Base-by-base conservation (phyloP, 129 eudicot species). In the Scalesia atractyloides region DNA sequence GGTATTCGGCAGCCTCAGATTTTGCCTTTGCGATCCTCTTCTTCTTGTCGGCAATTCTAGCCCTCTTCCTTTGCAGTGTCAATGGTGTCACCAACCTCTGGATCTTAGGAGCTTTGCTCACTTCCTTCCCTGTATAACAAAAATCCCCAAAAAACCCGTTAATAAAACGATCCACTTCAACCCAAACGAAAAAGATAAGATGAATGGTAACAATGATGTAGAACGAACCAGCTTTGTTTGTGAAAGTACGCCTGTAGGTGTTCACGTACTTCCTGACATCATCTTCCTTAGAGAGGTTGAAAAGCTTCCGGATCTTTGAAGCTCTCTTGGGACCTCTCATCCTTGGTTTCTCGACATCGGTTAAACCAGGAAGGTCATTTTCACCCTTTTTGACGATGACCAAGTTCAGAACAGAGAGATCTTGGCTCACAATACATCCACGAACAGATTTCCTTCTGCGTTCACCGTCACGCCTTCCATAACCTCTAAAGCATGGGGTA, bases 311-410 rank as follows among this genome's bases (percentile, higher is more conserved):
- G 75, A 87, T 87, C 81, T 87, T 87, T 13, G 92, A 87, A 15
- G 92, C 92, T 79, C 91, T 83, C 79, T 86, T 86, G 11, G 91
- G 91, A 68, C 89, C 94, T 70, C 94, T 87, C 94, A 88, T 88
- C 75, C 90, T 88, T 36, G 95, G 95, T 66, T 88, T 88, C 81
- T 88, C 95, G 36, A 76, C 75, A 78, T 88, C 95, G 13, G 95
- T 88, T 15, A 88, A 72, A 4, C 95, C 95, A 54, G 95, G 95
- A 2, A 88, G 86, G 52, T 88, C 95, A 11, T 66, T 76, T 15
- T 76, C 80, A 56, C 80, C 80, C 41, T 76, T 76, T 65, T 88
- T 88, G 50, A 88, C 95, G 13, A 88, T 88, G 8, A 76, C 80
- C 51, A 76, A 49, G 60, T 76, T 76, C 49, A 76, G 33, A 46